Conservation (phyloP, 208 protist genomes). For the Leishmania tarentolae region DNA sequence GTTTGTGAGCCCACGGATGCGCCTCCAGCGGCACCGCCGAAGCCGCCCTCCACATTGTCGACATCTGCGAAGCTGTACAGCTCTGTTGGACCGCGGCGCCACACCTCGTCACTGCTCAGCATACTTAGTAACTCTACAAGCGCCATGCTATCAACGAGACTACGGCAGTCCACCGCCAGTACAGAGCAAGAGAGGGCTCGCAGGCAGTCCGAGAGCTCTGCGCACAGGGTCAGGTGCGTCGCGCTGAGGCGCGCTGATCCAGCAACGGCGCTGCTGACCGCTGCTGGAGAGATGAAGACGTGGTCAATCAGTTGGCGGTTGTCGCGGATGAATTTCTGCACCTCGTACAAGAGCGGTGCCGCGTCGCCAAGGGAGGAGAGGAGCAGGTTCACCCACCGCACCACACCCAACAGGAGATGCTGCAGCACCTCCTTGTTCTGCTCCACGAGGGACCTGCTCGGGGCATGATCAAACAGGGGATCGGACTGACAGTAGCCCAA, state of each 20-base stretch:
- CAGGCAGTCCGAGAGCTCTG: slow-evolving; percentile 63
- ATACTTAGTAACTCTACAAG: slow-evolving; percentile 55
- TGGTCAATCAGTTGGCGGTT: slow-evolving; percentile 67
- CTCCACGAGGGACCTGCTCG: slow-evolving; percentile 36
- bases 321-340: slow-evolving; percentile 65
- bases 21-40: slow-evolving; percentile 14
- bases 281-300: slow-evolving; percentile 42
- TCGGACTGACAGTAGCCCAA: slow-evolving; percentile 45
- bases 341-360: slow-evolving; percentile 38
- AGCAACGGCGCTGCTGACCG: slow-evolving; percentile 20
- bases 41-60: slow-evolving; percentile 3
- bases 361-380: slow-evolving; percentile 58
- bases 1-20: background rate
- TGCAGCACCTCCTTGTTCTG: slow-evolving; percentile 70
- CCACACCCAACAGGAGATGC: slow-evolving; percentile 49
- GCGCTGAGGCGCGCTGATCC: slow-evolving; percentile 33
- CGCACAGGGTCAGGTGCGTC: slow-evolving; percentile 54
- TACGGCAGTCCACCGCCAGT: slow-evolving; percentile 63
- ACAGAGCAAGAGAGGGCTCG: slow-evolving; percentile 53
- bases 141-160: slow-evolving; percentile 54
- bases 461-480: slow-evolving; percentile 12
- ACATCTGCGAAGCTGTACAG: slow-evolving; percentile 16
- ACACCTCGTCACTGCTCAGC: slow-evolving; percentile 31
- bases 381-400: slow-evolving; percentile 73
- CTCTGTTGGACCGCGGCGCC: slow-evolving; percentile 24